Percentiles rank a stretch among this genome's conserved stretches.
phyloP scores from a whole-genome alignment of 2,329 filamentous ascomycete genomes.

The Tolypocladium capitatum region DNA sequence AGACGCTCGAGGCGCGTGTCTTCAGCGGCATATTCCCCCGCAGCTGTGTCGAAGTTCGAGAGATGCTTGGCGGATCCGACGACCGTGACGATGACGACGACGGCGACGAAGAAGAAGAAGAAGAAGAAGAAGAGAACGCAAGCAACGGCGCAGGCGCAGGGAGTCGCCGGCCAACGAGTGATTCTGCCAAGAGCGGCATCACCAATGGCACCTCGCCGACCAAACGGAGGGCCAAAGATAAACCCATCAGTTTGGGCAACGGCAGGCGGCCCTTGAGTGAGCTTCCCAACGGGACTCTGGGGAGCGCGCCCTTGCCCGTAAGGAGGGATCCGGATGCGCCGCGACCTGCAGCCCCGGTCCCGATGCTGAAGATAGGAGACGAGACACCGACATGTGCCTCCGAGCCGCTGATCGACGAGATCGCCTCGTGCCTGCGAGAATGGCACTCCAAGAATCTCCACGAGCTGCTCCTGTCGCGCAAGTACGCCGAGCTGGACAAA shows the following conservation, averaged over 20 bases:
- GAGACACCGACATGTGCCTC: slow-evolving; percentile 82
- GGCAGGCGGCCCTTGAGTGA: slow-evolving; percentile 20
- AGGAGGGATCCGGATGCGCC: slow-evolving; percentile 52
- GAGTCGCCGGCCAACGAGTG: slow-evolving; percentile 21
- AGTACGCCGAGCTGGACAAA: slow-evolving; percentile 70
- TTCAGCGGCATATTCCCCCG: slow-evolving; percentile 97
- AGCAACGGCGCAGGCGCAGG: slow-evolving; percentile 18
- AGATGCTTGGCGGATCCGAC: slow-evolving; percentile 69
- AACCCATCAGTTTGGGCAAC: slow-evolving; percentile 11
- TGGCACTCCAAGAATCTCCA: slow-evolving; percentile 98
- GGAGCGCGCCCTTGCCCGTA: slow-evolving; percentile 32
- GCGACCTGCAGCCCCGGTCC: slow-evolving; percentile 82
- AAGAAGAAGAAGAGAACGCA: slow-evolving; percentile 12
- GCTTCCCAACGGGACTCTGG: slow-evolving; percentile 25
- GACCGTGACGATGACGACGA: slow-evolving; percentile 32
- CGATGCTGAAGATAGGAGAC: slow-evolving; percentile 94
- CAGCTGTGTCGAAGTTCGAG: slow-evolving; percentile 87
- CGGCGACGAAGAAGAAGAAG: slow-evolving; percentile 28
- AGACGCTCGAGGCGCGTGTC: slow-evolving; percentile 87
- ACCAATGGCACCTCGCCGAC: slow-evolving; percentile 21
- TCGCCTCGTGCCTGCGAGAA: slow-evolving; percentile 89
- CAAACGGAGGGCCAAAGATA: slow-evolving; percentile 20
- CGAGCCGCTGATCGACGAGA: slow-evolving; percentile 92
- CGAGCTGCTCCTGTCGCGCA: slow-evolving; percentile 69
- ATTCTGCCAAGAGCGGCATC: slow-evolving; percentile 43